Conservation (phyloP, 805 yeast genomes). For the Myxozyma monticola region DNA sequence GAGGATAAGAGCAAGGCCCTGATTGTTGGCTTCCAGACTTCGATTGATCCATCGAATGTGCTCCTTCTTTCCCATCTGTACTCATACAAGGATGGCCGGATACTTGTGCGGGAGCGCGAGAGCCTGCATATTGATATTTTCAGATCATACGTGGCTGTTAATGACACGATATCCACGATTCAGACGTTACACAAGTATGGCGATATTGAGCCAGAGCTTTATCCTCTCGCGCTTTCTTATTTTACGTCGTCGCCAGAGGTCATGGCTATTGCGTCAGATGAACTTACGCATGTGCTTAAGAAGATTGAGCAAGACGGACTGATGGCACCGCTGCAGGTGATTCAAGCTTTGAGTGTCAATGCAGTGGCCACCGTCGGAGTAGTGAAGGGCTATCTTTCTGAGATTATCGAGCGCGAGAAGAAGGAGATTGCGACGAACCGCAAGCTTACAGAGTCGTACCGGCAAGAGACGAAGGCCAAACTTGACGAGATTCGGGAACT, state of each 20-base stretch:
- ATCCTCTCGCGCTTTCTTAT: conserved; percentile 61
- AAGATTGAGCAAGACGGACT: conserved; percentile 54
- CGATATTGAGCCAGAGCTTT: conserved; percentile 61
- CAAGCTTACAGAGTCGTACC: conserved; percentile 66
- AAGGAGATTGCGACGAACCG: conserved; percentile 68
- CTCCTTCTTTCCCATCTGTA: conserved; percentile 57
- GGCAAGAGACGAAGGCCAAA: conserved; percentile 60
- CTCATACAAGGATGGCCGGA: conserved; percentile 36
- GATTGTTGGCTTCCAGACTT: conserved; percentile 47
- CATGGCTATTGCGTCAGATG: conserved; percentile 43
- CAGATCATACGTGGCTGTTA: conserved; percentile 59
- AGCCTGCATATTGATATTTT: conserved; percentile 64
- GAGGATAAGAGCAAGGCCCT: conserved; percentile 59
- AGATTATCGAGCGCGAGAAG: conserved; percentile 58
- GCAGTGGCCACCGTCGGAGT: conserved; percentile 70
- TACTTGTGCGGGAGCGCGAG: conserved; percentile 36
- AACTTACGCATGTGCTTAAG: conserved; percentile 52
- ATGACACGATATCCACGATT: conserved; percentile 58
- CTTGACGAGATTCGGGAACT: conserved; percentile 55
- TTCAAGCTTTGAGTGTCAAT: conserved; percentile 64
- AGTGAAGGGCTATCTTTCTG: conserved; percentile 65
- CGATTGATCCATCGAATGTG: conserved; percentile 57
- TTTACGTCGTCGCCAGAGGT: conserved; percentile 57
- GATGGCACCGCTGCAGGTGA: conserved; percentile 72
- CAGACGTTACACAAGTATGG: conserved; percentile 62